Conservation (phyloP, 257 asterid species). For the Primulina tabacum region DNA sequence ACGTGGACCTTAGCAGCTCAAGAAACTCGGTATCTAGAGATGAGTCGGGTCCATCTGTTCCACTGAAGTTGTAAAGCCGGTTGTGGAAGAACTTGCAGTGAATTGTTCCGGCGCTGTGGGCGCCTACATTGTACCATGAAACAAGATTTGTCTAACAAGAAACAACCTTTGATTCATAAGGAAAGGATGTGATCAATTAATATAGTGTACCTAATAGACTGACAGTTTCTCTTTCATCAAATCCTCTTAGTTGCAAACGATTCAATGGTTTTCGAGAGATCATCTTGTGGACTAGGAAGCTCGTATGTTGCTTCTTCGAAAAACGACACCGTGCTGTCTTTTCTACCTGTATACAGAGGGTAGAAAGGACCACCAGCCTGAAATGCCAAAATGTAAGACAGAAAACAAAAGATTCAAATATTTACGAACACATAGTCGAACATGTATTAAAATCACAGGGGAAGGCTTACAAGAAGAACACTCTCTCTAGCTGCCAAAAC, state of each 20-base stretch:
- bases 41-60: conserved; percentile 43
- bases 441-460: background rate
- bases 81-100: conserved; percentile 57
- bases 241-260: conserved; percentile 64
- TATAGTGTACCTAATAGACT: conserved; percentile 53
- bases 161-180: background rate
- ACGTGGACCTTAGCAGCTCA: conserved; percentile 38
- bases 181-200: background rate
- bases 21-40: conserved; percentile 58
- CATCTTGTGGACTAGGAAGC: conserved; percentile 62
- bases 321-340: conserved; percentile 46
- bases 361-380: conserved; percentile 90
- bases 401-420: too few species aligned
- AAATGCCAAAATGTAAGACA: conserved; percentile 19
- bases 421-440: background rate
- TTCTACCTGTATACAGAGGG: conserved; percentile 69
- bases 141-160: conserved; percentile 1
- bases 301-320: conserved; percentile 35
- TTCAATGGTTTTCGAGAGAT: conserved; percentile 27
- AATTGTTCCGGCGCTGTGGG: conserved; percentile 74
- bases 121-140: conserved; percentile 36
- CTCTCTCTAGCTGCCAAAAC: conserved; percentile 83
- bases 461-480: conserved; percentile 47
- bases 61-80: conserved; percentile 53
- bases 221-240: conserved; percentile 55